Conservation (phyloP, 768 basidiomycete genomes). For the Rubroboletus pulcherrimus region DNA sequence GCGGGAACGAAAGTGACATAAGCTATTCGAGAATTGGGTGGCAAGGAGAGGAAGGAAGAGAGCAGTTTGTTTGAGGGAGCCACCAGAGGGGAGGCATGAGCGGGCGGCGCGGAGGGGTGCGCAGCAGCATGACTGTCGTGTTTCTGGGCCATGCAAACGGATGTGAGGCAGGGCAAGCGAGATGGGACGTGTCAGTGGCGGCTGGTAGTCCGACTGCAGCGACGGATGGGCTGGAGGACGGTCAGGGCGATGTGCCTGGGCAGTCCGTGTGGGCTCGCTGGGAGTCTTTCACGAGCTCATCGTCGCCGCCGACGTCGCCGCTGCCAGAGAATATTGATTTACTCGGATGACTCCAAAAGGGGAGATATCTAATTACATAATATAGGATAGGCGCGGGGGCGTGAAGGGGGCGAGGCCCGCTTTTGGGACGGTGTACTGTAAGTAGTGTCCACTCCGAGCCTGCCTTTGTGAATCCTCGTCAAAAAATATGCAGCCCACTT, state of each 20-base stretch:
- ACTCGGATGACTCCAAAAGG: not conserved
- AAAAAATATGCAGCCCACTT: slow-evolving; percentile 49
- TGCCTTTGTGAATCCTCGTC: slow-evolving; percentile 20
- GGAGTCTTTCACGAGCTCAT: slow-evolving; percentile 26
- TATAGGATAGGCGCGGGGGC: not conserved
- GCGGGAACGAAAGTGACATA: slow-evolving; percentile 44
- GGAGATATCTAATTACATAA: slow-evolving; percentile 30
- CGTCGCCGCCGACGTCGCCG: slow-evolving; percentile 19
- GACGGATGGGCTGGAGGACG: not conserved
- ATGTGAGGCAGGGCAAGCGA: not conserved
- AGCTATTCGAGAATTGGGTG: slow-evolving; percentile 39
- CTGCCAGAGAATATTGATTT: slow-evolving; percentile 14
- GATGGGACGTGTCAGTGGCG: slow-evolving; percentile 1
- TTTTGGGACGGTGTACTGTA: not conserved
- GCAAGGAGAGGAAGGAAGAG: slow-evolving; percentile 45
- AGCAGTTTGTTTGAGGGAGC: slow-evolving; percentile 41
- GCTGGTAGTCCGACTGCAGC: not conserved
- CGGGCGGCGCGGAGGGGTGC: slow-evolving; percentile 7
- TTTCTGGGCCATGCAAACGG: slow-evolving; percentile 29
- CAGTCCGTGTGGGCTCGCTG: slow-evolving; percentile 10
- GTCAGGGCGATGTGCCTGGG: not conserved
- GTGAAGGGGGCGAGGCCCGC: not conserved
- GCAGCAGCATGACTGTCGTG: slow-evolving; percentile 19
- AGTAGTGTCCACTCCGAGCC: not conserved
- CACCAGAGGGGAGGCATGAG: slow-evolving; percentile 27